Conservation (phyloP, 83 land plant genomes). For the Picea abies region DNA sequence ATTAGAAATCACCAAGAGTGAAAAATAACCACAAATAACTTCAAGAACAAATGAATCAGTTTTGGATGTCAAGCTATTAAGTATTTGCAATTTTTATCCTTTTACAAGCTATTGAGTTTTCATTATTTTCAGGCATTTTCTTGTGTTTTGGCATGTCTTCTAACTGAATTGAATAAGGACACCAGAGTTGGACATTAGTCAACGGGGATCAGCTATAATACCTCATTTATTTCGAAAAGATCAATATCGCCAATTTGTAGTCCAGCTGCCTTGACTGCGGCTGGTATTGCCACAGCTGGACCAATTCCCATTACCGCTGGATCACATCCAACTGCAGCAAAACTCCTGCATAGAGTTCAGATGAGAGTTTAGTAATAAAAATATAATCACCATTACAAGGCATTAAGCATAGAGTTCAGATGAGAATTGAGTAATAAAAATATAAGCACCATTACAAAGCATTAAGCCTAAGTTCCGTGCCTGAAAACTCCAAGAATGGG, state of each 20-base stretch:
- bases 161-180: neutral
- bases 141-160: neutral
- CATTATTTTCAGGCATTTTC: too few relatives aligned
- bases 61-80: neutral
- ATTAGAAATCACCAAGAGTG: neutral
- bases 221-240: constrained; percentile 59
- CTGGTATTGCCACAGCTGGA: constrained; percentile 59
- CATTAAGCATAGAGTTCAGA: constrained; percentile 30
- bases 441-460: neutral
- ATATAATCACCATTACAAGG: too few relatives aligned
- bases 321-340: constrained; percentile 56
- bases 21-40: neutral
- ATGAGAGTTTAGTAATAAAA: too few relatives aligned
- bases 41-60: neutral
- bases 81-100: neutral
- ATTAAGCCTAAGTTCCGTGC: constrained; percentile 26
- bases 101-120: neutral
- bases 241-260: constrained; percentile 48
- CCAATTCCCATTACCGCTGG: constrained; percentile 65
- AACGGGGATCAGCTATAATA: neutral
- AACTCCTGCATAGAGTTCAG: constrained; percentile 36
- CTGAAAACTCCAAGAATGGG: constrained; percentile 88
- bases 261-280: constrained; percentile 52
- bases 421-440: neutral
- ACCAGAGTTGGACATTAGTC: too few relatives aligned